Evolutionary conservation across 176 grass and related monocot species (phyloP), one percentile per base, ranked within the genome.

Genomic region (Areca catechu): DNA sequence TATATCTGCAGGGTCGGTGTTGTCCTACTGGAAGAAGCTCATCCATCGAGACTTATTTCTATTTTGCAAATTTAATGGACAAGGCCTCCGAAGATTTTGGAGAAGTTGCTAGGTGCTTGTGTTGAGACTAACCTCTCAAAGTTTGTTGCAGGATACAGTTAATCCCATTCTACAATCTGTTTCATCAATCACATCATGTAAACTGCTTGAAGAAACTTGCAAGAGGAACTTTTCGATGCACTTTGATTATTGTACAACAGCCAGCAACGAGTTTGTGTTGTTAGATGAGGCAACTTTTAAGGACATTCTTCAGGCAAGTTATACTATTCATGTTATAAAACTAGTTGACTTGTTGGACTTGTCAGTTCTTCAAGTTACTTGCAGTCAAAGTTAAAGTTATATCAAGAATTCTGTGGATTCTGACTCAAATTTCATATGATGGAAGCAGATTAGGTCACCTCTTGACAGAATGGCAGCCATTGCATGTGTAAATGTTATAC

Each of bases 161-260:
- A 90, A 83, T 85, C 77, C 92, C 75, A 60, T 96, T 64, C 71
- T 96, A 74, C 72, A 55, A 71, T 77, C 72, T 79, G 83, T 90
- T 78, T 90, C 80, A 66, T 80, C 72, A 67, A 76, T 90, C 23
- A 72, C 81, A 52, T 90, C 92, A 74, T 96, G 86, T 82, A 96
- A 96, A 69, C 20, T 85, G 75, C 80, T 96, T 72, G 80, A 85
- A 77, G 92, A 90, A 82, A 60, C 74, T 19, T 96, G 86, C 86
- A 96, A 88, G 77, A 85, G 72, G 58, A 86, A 82, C 65, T 90
- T 90, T 66, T 79, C 92, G 53, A 82, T 47, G 22, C 92, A 96
- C 61, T 96, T 96, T 74, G 86, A 96, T 85, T 96, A 96, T 77
- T 90, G 86, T 69, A 90, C 92, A 53, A 88, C 86, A 77, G 83